These are phyloP conservation scores for Venturia aucupariae DNA, from an alignment of 2,329 filamentous ascomycete species.

Conservation along the genomic window DNA sequence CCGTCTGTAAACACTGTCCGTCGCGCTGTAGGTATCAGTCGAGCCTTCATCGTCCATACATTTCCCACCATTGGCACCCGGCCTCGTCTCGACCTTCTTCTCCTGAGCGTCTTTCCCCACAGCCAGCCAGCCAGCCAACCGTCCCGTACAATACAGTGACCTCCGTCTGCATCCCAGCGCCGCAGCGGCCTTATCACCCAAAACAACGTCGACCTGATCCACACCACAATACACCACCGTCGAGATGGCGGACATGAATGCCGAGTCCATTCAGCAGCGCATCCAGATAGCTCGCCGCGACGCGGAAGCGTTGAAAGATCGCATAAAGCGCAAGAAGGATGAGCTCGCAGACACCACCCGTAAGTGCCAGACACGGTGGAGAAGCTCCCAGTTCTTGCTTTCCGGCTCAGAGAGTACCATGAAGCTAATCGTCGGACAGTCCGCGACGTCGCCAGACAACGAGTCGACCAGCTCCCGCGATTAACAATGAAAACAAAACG, in stretches of 20 bases:
- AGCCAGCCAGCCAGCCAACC: too few relatives aligned
- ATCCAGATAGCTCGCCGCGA: slow-evolving; percentile 97
- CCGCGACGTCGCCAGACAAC: slow-evolving; percentile 82
- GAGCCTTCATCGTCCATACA: neutral
- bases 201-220: neutral
- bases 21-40: neutral
- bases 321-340: slow-evolving; percentile 99
- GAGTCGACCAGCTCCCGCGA: slow-evolving; percentile 83
- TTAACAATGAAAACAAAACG: slow-evolving; percentile 97
- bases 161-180: slow-evolving; percentile 3
- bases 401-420: neutral
- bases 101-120: neutral
- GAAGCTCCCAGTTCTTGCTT: neutral
- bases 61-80: neutral
- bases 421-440: slow-evolving; percentile 44
- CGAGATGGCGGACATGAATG: slow-evolving; percentile 13
- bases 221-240: neutral
- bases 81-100: neutral
- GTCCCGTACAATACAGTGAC: neutral
- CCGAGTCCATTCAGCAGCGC: slow-evolving; percentile 24
- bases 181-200: neutral
- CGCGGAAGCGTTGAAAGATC: slow-evolving; percentile 94
- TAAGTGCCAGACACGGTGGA: slow-evolving; percentile 46
- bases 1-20: neutral
- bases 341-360: slow-evolving; percentile 95